Conservation (phyloP, 441 rosid species). For the Cnidoscolus chayamansa region DNA sequence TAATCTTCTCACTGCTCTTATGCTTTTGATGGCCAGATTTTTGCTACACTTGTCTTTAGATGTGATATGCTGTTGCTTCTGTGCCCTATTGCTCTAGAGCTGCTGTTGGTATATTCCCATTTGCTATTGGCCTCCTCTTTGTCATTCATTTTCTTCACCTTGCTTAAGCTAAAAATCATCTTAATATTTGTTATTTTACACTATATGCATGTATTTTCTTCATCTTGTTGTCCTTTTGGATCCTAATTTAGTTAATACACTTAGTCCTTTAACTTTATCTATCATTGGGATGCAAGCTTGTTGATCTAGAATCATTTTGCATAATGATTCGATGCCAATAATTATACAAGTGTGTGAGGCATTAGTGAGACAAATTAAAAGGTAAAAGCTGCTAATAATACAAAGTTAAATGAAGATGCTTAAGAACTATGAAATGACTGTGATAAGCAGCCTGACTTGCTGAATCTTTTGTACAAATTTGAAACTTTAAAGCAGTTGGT, state of each 20-base stretch:
- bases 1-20: conserved; percentile 19
- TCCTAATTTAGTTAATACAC: neutral
- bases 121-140: conserved; percentile 3
- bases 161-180: neutral
- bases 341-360: neutral
- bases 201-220: neutral
- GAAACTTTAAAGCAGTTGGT: neutral
- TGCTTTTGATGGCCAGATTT: conserved; percentile 51
- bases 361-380: neutral
- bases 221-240: neutral
- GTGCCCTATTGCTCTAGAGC: conserved; percentile 68
- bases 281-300: neutral
- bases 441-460: neutral
- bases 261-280: neutral
- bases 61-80: conserved; percentile 81
- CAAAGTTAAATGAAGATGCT: neutral
- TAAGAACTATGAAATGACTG: neutral
- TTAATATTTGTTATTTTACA: neutral
- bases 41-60: conserved; percentile 68
- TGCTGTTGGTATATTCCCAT: conserved; percentile 66
- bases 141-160: neutral
- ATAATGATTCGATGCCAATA: neutral
- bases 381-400: neutral
- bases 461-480: neutral
- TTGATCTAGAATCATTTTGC: neutral